phyloP scores from a whole-genome alignment of 768 basidiomycete genomes.

The Fomitopsis pulvina region DNA sequence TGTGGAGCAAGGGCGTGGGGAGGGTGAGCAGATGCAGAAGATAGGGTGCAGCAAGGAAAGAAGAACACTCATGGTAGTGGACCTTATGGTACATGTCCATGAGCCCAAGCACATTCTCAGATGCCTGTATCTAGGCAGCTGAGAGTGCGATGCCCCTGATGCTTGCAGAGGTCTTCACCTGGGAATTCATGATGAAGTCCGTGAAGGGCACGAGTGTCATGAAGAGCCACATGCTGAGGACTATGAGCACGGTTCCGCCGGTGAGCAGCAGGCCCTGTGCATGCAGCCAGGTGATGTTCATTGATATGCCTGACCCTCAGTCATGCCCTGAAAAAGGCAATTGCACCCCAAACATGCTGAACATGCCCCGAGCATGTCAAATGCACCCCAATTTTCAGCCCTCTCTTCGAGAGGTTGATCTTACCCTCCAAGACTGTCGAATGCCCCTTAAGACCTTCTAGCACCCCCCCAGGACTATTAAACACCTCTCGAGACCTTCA shows the following conservation, averaged over 20 bases:
- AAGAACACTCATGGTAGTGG: constrained; percentile 36
- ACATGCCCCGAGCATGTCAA: too few relatives aligned
- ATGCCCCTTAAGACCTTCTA: too few relatives aligned
- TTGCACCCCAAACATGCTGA: too few relatives aligned
- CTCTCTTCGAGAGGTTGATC: too few relatives aligned
- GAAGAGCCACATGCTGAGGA: constrained; percentile 42
- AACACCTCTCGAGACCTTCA: too few relatives aligned
- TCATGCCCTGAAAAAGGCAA: too few relatives aligned
- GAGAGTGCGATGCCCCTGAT: constrained; percentile 33
- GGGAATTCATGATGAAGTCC: constrained; percentile 36
- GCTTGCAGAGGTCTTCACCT: constrained; percentile 37
- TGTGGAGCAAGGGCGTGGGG: neutral
- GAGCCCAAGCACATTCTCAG: constrained; percentile 30
- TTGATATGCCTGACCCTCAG: too few relatives aligned
- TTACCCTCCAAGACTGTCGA: too few relatives aligned
- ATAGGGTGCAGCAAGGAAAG: too few relatives aligned
- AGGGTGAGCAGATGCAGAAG: neutral
- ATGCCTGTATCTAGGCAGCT: constrained; percentile 27
- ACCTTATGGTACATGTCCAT: constrained; percentile 38
- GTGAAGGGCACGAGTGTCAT: constrained; percentile 42
- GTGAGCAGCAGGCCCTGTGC: constrained; percentile 29
- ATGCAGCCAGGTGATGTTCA: constrained; percentile 7
- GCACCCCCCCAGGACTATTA: too few relatives aligned
- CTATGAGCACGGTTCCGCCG: constrained; percentile 28
- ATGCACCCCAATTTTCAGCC: too few relatives aligned